A percentile compares a stretch with the other conserved stretches of the same genome.
Evolutionary conservation across 345 rosid genomes (phyloP).

Genomic region (Lepidium africanum): DNA sequence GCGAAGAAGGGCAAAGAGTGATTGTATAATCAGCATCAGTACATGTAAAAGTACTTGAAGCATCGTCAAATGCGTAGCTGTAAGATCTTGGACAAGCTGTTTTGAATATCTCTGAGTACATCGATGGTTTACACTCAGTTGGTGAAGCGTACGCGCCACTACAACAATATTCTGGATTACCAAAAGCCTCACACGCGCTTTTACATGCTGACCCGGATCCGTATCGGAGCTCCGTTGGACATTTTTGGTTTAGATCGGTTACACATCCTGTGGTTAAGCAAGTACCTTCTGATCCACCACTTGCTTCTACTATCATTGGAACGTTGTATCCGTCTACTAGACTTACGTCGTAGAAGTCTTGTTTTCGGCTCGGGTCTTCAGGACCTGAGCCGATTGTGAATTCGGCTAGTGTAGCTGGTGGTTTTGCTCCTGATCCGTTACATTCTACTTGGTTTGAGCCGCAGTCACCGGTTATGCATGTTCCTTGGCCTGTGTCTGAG

Average conservation of each 20-base stretch:
- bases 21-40: conserved; percentile 50
- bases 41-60: conserved; percentile 72
- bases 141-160: conserved; percentile 57
- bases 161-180: conserved; percentile 59
- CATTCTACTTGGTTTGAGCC: conserved; percentile 60
- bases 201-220: conserved; percentile 42
- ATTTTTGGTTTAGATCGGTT: conserved; percentile 50
- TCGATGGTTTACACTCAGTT: conserved; percentile 50
- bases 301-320: conserved; percentile 50
- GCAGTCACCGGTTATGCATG: conserved; percentile 63
- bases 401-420: conserved; percentile 65
- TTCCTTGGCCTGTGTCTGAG: conserved; percentile 36
- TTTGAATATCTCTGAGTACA: conserved; percentile 57
- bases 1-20: conserved; percentile 63
- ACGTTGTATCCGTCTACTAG: conserved; percentile 69
- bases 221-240: conserved; percentile 50
- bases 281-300: conserved; percentile 43
- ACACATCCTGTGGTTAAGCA: conserved; percentile 59
- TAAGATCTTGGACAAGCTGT: conserved; percentile 60
- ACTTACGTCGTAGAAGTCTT: conserved; percentile 62
- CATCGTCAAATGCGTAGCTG: conserved; percentile 75
- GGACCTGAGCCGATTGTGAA: conserved; percentile 62
- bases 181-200: conserved; percentile 78
- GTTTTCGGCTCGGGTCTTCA: conserved; percentile 32
- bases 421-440: conserved; percentile 51